A percentile compares a stretch with the other conserved stretches of the same genome.
Evolutionary conservation across 352 stramenopile genomes (phyloP).

Genomic region (Blastocystis sp.): DNA sequence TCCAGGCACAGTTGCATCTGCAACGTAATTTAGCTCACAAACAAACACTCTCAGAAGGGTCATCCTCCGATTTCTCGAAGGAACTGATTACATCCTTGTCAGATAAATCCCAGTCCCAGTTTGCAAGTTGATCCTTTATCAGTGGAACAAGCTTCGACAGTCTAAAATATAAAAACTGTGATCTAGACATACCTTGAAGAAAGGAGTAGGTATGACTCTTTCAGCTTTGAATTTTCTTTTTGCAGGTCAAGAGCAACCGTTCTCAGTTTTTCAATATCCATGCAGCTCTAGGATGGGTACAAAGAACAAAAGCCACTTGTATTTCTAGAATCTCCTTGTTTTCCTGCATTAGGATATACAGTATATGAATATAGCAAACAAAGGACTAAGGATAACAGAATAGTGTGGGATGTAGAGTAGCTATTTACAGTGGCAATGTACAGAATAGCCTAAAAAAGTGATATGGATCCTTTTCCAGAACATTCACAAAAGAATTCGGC

Average conservation of each 20-base stretch:
- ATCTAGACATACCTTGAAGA: not conserved
- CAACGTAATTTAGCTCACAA: not conserved
- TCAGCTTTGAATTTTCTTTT: conserved; percentile 5
- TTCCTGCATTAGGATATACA: not conserved
- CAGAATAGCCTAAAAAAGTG: too few relatives aligned
- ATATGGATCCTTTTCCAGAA: not conserved
- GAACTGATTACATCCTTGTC: not conserved
- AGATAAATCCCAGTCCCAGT: conserved; percentile 24
- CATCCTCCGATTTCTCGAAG: not conserved
- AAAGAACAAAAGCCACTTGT: not conserved
- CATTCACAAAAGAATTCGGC: not conserved
- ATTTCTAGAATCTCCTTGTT: not conserved
- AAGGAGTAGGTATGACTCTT: conserved; percentile 25
- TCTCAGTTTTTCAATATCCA: conserved; percentile 4
- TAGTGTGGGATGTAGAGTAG: too few relatives aligned
- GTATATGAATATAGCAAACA: too few relatives aligned
- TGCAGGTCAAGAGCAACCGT: not conserved
- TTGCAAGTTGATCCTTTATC: conserved; percentile 13
- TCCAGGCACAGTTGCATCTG: not conserved
- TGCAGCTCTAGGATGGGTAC: not conserved
- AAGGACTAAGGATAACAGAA: too few relatives aligned
- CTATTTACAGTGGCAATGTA: too few relatives aligned
- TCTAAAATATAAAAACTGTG: not conserved
- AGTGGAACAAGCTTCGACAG: conserved; percentile 28
- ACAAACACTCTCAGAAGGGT: not conserved